Percentiles rank a stretch among this genome's conserved stretches.
phyloP scores from a whole-genome alignment of 2,329 filamentous ascomycete genomes.

The Lasiodiplodia hormozganensis region DNA sequence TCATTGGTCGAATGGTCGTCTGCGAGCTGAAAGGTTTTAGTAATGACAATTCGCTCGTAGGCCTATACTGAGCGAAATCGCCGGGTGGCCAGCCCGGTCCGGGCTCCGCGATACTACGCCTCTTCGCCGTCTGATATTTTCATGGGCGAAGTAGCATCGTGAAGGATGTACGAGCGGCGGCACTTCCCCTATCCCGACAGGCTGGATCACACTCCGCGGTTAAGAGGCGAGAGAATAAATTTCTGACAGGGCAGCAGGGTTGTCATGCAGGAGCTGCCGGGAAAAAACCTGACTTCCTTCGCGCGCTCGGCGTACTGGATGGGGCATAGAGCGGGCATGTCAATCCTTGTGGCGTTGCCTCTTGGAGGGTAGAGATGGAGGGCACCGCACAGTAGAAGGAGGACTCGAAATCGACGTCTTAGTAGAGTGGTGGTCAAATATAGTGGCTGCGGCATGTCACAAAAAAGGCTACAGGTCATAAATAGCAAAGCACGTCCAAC shows the following conservation, averaged over 20 bases:
- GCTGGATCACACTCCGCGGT: not conserved
- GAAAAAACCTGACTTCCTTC: no score
- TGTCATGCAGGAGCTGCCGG: not conserved
- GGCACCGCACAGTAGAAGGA: no score
- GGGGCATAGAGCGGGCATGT: no score
- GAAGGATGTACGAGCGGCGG: not conserved
- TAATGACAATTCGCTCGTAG: constrained; percentile 18
- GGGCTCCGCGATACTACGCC: not conserved
- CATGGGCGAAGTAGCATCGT: no score
- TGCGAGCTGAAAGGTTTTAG: not conserved
- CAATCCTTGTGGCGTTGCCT: not conserved
- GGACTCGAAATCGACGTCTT: no score
- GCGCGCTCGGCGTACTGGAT: no score
- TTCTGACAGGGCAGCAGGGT: not conserved
- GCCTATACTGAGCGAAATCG: constrained; percentile 1
- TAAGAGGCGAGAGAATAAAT: not conserved
- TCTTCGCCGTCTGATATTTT: not conserved
- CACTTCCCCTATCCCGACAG: not conserved
- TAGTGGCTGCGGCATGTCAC: no score
- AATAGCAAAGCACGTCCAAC: not conserved
- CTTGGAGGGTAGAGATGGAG: not conserved
- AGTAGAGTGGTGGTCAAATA: no score
- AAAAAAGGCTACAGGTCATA: no score
- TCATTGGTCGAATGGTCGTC: not conserved
- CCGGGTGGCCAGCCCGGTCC: not conserved